Percentiles rank a stretch among this genome's conserved stretches.
These are phyloP conservation scores for Acidiella bohemica DNA, from an alignment of 495 filamentous ascomycete genomes.

Conservation along the genomic window DNA sequence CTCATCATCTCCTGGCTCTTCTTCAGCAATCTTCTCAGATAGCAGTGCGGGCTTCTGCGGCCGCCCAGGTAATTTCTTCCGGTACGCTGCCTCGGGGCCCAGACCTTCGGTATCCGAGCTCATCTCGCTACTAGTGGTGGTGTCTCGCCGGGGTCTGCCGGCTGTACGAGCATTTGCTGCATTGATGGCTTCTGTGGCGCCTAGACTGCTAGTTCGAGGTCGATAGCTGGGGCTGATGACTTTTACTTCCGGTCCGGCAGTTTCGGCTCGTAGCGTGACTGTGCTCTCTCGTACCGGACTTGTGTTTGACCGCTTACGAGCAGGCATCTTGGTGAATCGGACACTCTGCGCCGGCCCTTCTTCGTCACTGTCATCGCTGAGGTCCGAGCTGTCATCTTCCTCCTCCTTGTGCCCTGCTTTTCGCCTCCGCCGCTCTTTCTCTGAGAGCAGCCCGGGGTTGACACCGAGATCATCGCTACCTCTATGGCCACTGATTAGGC, in stretches of 20 bases:
- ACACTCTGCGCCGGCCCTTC: conserved; percentile 57
- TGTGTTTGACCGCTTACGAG: conserved; percentile 63
- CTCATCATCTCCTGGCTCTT: conserved; percentile 24
- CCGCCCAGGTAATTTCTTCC: conserved; percentile 4
- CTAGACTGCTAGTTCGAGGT: conserved; percentile 58
- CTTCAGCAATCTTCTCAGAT: conserved; percentile 32
- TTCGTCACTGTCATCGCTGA: conserved; percentile 85
- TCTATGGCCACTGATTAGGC: conserved; percentile 62
- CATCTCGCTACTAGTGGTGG: conserved; percentile 80
- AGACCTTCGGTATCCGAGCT: conserved; percentile 74
- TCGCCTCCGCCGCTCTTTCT: conserved; percentile 33
- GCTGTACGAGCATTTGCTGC: conserved; percentile 36
- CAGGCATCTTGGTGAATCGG: conserved; percentile 86
- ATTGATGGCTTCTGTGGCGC: conserved; percentile 58
- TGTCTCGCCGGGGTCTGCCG: conserved; percentile 52
- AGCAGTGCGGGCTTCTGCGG: conserved; percentile 30
- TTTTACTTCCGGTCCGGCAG: conserved; percentile 22
- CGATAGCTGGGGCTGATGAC: conserved; percentile 19
- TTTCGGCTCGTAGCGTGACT: not conserved
- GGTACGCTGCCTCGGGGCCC: conserved; percentile 32
- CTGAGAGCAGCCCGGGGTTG: conserved; percentile 40
- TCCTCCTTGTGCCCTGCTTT: conserved; percentile 57
- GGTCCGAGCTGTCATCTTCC: conserved; percentile 91
- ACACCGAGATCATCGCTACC: conserved; percentile 57
- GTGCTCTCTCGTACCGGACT: conserved; percentile 29